phyloP scores from a whole-genome alignment of 2,329 filamentous ascomycete genomes.

The Colletotrichum tropicicola region DNA sequence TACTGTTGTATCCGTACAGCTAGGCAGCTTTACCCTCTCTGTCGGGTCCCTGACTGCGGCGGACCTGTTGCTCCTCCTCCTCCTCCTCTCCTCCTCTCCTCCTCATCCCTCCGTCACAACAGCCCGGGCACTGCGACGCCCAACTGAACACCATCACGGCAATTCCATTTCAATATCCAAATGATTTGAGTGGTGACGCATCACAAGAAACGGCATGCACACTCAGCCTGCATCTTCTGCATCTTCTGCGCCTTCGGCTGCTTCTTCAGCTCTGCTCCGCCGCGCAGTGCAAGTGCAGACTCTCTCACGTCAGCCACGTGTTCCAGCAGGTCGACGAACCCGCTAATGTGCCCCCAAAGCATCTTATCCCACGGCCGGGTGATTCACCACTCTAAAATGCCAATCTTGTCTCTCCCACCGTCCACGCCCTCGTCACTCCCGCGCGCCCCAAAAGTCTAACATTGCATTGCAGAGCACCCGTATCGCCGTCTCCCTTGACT shows the following conservation, averaged over 20 bases:
- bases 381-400: neutral
- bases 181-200: neutral
- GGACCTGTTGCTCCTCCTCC: too few relatives aligned
- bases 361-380: neutral
- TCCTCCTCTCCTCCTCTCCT: too few relatives aligned
- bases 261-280: neutral
- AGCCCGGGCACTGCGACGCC: too few relatives aligned
- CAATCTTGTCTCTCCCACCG: neutral
- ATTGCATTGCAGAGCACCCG: neutral
- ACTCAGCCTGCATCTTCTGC: neutral
- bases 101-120: too few relatives aligned
- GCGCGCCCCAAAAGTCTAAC: neutral
- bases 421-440: neutral
- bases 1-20: too few relatives aligned
- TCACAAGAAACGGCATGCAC: neutral
- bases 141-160: too few relatives aligned
- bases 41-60: too few relatives aligned
- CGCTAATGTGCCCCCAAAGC: neutral
- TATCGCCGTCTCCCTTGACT: neutral
- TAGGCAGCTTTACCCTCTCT: too few relatives aligned
- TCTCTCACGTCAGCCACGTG: conserved; percentile 10
- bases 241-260: neutral
- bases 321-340: too few relatives aligned
- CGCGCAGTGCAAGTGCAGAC: neutral
- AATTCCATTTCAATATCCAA: neutral